Evolutionary conservation across 352 stramenopile genomes (phyloP), one percentile per base, ranked within the genome.

Genomic region (Globisporangium paroecandrum): DNA sequence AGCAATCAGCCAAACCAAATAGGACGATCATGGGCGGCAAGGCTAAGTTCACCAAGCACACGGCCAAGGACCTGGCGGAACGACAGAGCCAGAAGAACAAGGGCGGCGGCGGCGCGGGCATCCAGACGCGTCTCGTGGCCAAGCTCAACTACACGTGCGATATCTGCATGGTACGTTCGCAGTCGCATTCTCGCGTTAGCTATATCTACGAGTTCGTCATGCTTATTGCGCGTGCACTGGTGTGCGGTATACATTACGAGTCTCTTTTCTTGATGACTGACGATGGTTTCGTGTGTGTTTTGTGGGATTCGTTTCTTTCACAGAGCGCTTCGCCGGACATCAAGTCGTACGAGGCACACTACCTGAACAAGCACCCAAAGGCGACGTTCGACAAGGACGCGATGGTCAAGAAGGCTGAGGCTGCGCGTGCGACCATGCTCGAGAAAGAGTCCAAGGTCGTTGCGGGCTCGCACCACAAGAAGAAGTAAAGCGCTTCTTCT

Each of bases 41-140:
- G 73, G 83, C 83, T 20, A 91, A 89, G 63, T 87, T 89, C 69
- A 83, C 89, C 77, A 91, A 91, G 72, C 83, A 91, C 69, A 89
- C 83, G 66, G 83, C 83, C 10, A 85, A 85, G 66, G 83, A 91
- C 41, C 74, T 91, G 41, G 69, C 79, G 27, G 71, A 78, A 58
- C 87, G 88, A 72, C 68, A 69, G 54, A 63, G 65, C 43, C 36
- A 74, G 58, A 78, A 85, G 70, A 90, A 87, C 74, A 85, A 81
- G 62, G 78, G 81, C 57, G 81, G 80, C 69, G 78, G 82, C 49
- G 85, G 86, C 46, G 59, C 69, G 4, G 81, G 81, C 43, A 70
- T 72, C 24, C 29, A 68, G 36, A 84, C 69, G 3, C 79, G 81
- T 38, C 66, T 62, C 15, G 67, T 73, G 25, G 72, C 79, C 20